Evolutionary conservation across 257 asterid species (phyloP).

Genomic region (Penstemon newberryi): DNA sequence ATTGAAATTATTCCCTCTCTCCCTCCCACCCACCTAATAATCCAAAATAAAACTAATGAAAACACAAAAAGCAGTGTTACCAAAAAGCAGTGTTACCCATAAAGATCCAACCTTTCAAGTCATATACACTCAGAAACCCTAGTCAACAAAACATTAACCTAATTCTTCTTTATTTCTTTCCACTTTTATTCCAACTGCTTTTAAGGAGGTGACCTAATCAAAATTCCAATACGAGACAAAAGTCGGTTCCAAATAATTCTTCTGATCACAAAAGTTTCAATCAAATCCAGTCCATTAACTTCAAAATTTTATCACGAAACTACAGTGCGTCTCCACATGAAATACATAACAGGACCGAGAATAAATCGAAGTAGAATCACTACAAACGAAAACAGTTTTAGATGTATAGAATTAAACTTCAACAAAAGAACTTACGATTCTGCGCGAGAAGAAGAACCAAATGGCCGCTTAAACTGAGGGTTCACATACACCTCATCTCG

Average conservation of each 20-base stretch:
- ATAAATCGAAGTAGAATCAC: constrained; percentile 7
- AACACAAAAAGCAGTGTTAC: not conserved
- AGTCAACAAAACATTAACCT: constrained; percentile 19
- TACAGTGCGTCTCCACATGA: constrained; percentile 3
- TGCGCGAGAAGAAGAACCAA: constrained; percentile 66
- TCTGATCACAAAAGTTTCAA: constrained; percentile 22
- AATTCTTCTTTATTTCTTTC: constrained; percentile 18
- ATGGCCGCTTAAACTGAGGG: constrained; percentile 85
- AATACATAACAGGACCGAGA: not conserved
- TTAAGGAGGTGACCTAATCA: constrained; percentile 18
- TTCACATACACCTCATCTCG: constrained; percentile 68
- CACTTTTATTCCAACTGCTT: not conserved
- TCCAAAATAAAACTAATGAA: constrained; percentile 5
- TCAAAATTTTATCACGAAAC: constrained; percentile 23
- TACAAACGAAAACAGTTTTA: constrained; percentile 22
- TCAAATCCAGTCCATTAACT: constrained; percentile 29
- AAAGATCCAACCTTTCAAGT: constrained; percentile 36
- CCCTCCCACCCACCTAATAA: constrained; percentile 7
- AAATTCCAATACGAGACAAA: constrained; percentile 17
- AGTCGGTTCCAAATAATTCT: constrained; percentile 27
- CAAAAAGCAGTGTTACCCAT: constrained; percentile 6
- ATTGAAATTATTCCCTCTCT: not conserved
- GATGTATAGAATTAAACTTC: constrained; percentile 7
- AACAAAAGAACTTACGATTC: constrained; percentile 65
- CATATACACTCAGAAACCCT: constrained; percentile 25